Percentiles rank a stretch among this genome's conserved stretches.
Conservation (phyloP, 2,329 filamentous ascomycete species). For the Akanthomyces lecanii region DNA sequence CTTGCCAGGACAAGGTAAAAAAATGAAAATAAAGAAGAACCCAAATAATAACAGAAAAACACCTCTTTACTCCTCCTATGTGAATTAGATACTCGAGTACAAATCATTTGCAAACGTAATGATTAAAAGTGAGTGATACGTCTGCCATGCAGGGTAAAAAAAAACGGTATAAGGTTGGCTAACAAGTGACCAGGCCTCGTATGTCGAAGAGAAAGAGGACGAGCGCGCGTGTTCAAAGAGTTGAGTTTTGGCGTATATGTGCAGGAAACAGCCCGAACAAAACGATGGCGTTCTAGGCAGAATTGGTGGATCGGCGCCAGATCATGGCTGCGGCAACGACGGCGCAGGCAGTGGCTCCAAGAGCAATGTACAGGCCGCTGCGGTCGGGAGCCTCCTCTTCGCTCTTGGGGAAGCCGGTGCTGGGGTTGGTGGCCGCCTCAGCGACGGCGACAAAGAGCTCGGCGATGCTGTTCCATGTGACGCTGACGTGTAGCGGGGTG, state of each 20-base stretch:
- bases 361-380: constrained; percentile 78
- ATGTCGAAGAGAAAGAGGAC: background rate
- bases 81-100: constrained; percentile 2
- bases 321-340: constrained; percentile 62
- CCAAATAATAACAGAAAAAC: constrained; percentile 7
- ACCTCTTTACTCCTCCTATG: constrained; percentile 12
- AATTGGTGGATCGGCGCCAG: constrained; percentile 55
- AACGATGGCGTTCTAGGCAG: constrained; percentile 26
- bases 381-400: constrained; percentile 83
- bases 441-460: constrained; percentile 91
- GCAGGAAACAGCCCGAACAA: background rate
- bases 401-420: constrained; percentile 80
- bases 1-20: background rate
- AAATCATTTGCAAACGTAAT: constrained; percentile 16
- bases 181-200: background rate
- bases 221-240: constrained; percentile 10
- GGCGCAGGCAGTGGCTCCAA: constrained; percentile 67
- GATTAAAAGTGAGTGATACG: constrained; percentile 11
- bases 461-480: constrained; percentile 88
- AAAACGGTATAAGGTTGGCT: background rate
- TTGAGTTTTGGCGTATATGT: constrained; percentile 10
- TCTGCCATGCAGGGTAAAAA: constrained; percentile 11
- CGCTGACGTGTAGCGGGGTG: constrained; percentile 87
- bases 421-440: constrained; percentile 87
- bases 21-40: constrained; percentile 2